Evolutionary conservation across 768 basidiomycete genomes (phyloP).

Genomic region (Termitomyces sp.): DNA sequence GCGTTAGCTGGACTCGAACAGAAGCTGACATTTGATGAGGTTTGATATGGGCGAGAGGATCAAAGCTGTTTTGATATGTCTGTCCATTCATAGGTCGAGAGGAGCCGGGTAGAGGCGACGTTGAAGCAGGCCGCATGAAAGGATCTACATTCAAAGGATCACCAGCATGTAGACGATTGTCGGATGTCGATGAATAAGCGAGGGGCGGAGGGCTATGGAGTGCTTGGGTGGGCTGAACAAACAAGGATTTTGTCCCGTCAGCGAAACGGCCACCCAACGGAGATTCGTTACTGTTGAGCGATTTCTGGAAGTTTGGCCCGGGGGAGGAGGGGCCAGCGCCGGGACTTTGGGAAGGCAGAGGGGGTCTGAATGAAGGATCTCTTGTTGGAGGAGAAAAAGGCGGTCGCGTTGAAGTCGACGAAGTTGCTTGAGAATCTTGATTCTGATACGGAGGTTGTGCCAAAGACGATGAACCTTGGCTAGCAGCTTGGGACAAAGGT

Average conservation of each 20-base stretch:
- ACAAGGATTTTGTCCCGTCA: conserved; percentile 81
- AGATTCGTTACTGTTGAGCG: conserved; percentile 32
- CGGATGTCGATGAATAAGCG: conserved; percentile 30
- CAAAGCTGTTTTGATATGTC: conserved; percentile 31
- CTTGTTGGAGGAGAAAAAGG: conserved; percentile 17
- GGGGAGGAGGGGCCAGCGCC: conserved; percentile 52
- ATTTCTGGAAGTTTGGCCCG: conserved; percentile 23
- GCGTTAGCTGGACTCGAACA: conserved; percentile 65
- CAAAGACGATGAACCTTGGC: conserved; percentile 8
- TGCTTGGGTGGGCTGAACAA: conserved; percentile 47
- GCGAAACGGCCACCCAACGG: conserved; percentile 61
- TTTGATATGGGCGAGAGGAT: conserved; percentile 59
- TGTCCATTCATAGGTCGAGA: conserved; percentile 18
- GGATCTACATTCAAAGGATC: conserved; percentile 31
- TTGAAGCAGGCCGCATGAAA: conserved; percentile 22
- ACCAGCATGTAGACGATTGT: conserved; percentile 14
- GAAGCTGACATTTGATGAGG: conserved; percentile 68
- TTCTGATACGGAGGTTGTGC: conserved; percentile 19
- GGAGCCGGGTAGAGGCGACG: conserved; percentile 24
- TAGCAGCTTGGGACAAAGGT: conserved; percentile 12
- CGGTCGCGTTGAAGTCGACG: conserved; percentile 19
- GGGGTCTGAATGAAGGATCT: conserved; percentile 10
- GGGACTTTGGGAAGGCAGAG: conserved; percentile 41
- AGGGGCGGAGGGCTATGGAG: conserved; percentile 28
- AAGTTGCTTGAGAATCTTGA: conserved; percentile 23